Percentiles rank a stretch among this genome's conserved stretches.
These are phyloP conservation scores for Talaromyces sp. DNA, from an alignment of 2,329 filamentous ascomycete species.

Conservation along the genomic window DNA sequence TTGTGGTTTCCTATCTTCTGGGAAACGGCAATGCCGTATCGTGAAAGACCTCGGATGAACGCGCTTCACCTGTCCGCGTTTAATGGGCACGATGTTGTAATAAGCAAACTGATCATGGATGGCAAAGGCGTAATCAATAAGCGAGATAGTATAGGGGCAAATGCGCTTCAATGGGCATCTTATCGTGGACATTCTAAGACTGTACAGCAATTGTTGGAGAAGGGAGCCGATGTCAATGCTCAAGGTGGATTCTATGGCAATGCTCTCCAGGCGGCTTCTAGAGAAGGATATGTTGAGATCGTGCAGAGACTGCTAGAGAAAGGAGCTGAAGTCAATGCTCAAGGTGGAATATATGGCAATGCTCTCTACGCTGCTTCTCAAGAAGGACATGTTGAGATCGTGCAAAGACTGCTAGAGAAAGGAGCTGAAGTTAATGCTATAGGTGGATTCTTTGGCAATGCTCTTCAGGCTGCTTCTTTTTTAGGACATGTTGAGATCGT, in stretches of 20 bases:
- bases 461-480: too few species aligned
- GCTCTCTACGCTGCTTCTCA: too few species aligned
- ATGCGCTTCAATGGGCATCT: slow-evolving; percentile 3
- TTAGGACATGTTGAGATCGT: too few species aligned
- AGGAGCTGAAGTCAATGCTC: too few species aligned
- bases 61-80: slow-evolving; percentile 1
- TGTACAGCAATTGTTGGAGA: too few species aligned
- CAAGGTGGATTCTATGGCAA: neutral
- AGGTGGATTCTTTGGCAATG: too few species aligned
- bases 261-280: slow-evolving; percentile 1
- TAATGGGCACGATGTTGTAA: neutral
- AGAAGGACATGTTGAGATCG: neutral
- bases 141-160: neutral
- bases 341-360: too few species aligned
- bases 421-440: neutral
- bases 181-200: too few species aligned
- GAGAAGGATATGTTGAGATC: neutral
- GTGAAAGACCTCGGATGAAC: neutral
- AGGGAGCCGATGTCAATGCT: too few species aligned
- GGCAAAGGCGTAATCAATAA: neutral
- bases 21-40: neutral
- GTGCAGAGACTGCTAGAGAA: neutral
- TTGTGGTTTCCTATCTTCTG: slow-evolving; percentile 9
- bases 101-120: neutral
- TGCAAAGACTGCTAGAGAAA: neutral